Evolutionary conservation across 768 basidiomycete genomes (phyloP), one percentile per base, ranked within the genome.

Genomic region (Vararia minispora): DNA sequence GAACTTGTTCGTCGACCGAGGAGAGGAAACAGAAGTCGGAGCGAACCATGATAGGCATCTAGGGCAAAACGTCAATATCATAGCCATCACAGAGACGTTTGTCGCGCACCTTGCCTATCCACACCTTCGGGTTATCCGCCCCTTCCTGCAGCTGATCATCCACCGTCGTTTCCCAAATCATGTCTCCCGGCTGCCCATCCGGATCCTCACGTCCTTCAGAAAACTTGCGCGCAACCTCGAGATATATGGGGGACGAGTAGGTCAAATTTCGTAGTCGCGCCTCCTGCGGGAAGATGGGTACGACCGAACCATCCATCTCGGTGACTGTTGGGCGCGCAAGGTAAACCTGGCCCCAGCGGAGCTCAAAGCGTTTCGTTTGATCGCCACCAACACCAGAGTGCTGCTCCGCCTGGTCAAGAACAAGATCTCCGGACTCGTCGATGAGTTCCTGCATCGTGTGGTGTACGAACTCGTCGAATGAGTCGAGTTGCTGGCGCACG

Each of bases 361-460:
- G 87, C 64, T 97, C 89, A 60, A 92, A 97, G 41, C 95, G 88
- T 48, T 89, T 78, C 56, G 89, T 79, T 65, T 79, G 79, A 44
- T 76, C 73, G 28, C 68, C 61, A 30, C 81, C 76, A 47, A 85
- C 81, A 5, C 94, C 94, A 7, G 91, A 85, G 57, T 95, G 90
- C 60, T 99, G 95, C 58, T 88, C 83, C 36, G 84, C 84, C 61
- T 98, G 95, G 63, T 98, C 94, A 33, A 99, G 68, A 47, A 94
- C 91, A 53, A 99, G 76, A 52, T 89, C 88, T n/a, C 81, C 64
- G 47, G 88, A 88, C 63, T 99, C 95, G 57, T 97, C 95, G 16
- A 99, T 92, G 18, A 99, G 71, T 58, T 98, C 95, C 61, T 98
- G 94, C 91, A 99, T 95, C 11, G 91, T 97, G 51, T 97, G 97